A percentile compares a stretch with the other conserved stretches of the same genome.
These are phyloP conservation scores for Amanita inopinata DNA, from an alignment of 768 basidiomycete species.

Conservation along the genomic window DNA sequence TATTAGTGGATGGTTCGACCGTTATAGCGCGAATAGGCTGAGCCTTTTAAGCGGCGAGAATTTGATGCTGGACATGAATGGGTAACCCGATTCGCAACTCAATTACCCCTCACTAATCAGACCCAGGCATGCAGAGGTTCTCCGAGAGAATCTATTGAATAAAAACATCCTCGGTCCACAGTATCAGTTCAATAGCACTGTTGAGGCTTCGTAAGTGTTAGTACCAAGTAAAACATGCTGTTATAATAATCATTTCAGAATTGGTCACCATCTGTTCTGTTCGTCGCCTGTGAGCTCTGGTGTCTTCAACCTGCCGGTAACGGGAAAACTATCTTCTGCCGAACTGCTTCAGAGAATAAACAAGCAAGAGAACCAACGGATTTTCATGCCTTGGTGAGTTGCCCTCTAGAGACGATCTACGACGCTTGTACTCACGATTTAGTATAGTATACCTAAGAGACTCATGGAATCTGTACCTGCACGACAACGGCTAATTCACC, in stretches of 20 bases:
- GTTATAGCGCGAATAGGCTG: not conserved
- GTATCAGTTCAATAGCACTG: not conserved
- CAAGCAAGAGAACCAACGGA: constrained; percentile 15
- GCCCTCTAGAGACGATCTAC: too few relatives aligned
- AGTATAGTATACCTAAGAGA: constrained; percentile 13
- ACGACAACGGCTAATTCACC: constrained; percentile 6
- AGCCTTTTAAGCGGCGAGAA: not conserved
- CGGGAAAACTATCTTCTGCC: constrained; percentile 28
- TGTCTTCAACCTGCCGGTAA: constrained; percentile 38
- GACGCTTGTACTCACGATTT: too few relatives aligned
- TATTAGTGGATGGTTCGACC: constrained; percentile 50
- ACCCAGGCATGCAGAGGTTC: constrained; percentile 1
- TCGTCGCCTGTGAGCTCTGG: constrained; percentile 23
- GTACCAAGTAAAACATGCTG: not conserved
- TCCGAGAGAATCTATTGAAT: not conserved
- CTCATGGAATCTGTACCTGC: constrained; percentile 12
- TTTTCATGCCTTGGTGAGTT: constrained; percentile 46
- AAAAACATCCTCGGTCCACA: constrained; percentile 10
- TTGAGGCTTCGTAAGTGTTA: constrained; percentile 7
- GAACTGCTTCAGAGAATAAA: constrained; percentile 38
- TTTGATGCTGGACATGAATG: constrained; percentile 1
- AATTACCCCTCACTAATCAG: not conserved
- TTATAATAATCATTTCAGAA: constrained; percentile 23
- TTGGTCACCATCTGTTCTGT: constrained; percentile 52
- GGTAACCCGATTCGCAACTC: not conserved